Conservation (phyloP, 306 rosid species). For the Comarum palustre region DNA sequence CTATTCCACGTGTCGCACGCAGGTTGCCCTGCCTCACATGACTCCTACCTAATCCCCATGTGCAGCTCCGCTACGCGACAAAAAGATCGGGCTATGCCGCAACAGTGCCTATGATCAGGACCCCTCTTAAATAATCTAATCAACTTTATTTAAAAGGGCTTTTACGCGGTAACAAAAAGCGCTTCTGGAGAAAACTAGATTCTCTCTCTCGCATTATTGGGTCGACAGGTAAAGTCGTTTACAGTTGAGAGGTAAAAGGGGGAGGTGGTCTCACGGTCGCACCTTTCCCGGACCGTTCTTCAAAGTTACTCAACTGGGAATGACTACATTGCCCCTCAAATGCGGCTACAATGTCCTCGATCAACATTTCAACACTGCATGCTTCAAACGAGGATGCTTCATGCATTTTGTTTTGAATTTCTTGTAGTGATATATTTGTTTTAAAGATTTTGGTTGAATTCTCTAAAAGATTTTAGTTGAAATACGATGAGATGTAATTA, state of each 20-base stretch:
- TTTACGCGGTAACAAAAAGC: constrained; percentile 14
- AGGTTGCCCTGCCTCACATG: constrained; percentile 27
- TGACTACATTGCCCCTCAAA: constrained; percentile 25
- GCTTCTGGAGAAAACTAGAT: constrained; percentile 6
- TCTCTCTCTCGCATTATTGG: constrained; percentile 20
- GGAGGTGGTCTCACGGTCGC: constrained; percentile 40
- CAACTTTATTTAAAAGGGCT: not conserved
- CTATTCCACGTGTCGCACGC: constrained; percentile 24
- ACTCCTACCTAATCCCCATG: constrained; percentile 50
- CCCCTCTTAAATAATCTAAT: not conserved
- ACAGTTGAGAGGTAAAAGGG: constrained; percentile 40
- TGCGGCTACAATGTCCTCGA: not conserved
- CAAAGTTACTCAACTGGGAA: not conserved
- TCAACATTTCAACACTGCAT: not conserved
- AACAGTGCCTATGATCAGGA: constrained; percentile 14
- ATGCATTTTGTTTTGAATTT: constrained; percentile 5
- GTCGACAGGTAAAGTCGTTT: constrained; percentile 68
- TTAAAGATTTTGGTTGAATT: not conserved
- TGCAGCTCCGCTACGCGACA: constrained; percentile 41
- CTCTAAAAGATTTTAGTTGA: not conserved
- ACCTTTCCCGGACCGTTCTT: constrained; percentile 37
- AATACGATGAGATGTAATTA: not conserved
- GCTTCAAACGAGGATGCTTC: constrained; percentile 18
- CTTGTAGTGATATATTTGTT: not conserved
- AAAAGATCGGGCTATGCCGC: constrained; percentile 12